Base-by-base conservation (phyloP, 179 eudicot species). In the Heliamphora pulchella region DNA sequence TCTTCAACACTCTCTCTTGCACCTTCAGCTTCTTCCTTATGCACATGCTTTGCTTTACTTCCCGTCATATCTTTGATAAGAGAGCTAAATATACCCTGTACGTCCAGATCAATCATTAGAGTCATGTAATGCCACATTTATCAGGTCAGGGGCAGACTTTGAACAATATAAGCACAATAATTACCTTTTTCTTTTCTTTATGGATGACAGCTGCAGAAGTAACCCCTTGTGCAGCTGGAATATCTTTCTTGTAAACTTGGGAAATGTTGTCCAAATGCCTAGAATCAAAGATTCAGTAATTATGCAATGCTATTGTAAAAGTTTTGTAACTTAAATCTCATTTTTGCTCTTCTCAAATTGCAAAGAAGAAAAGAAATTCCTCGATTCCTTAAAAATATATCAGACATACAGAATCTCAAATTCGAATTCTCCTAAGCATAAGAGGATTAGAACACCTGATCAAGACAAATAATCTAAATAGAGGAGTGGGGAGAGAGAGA, bases 101-200 rank as follows among this genome's bases (percentile, higher is more conserved):
- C 74, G 39, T 13, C 74, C 73, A 63, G 10, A 76, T 44, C 18
- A 67, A 51, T 41, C 39, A 54, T 68, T 57, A 67, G 76, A 43
- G 72, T 22, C 62, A 18, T 53, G 78, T 39, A 51, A 57, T 78
- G 53, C 55, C 64, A 48, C 18, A 65, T 77, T 55, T 2, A 79
- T 11, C 20, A 48, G 57, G 43, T 51, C 57, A 5, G 22, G 53
- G 53, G 43, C 0, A 57, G 53, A 66, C 15, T 71, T n/a, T 8
- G n/a, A 63, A 78, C 62, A 10, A 13, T 2, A 4, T 5, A 14
- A 22, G 70, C 71, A 54, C 50, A 55, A 15, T 13, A 48, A 15
- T 43, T 84, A 96, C 99, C 97, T 94, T 96, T 86, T 92, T 94
- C 93, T 91, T 96, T 85, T 96, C 97, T 88, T 94, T 94, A 57